Evolutionary conservation across 192 early-diverging fungal species (phyloP).

Genomic region (Umbelopsis sp.): DNA sequence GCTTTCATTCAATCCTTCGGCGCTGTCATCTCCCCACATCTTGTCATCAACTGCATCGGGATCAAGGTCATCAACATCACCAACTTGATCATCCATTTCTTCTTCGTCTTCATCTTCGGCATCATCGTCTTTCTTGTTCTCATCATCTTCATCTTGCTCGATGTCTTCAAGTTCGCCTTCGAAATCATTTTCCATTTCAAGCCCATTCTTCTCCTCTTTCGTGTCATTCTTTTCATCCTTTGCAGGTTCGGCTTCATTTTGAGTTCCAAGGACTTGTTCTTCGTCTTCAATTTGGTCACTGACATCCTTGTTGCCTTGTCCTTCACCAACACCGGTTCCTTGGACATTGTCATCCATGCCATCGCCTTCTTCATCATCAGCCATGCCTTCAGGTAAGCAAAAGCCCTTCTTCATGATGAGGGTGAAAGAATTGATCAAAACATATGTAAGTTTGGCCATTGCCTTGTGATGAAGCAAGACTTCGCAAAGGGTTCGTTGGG

Average conservation of each 20-base stretch:
- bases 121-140: slow-evolving; percentile 57
- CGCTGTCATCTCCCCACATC: slow-evolving; percentile 91
- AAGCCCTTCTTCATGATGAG: slow-evolving; percentile 83
- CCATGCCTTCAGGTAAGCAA: slow-evolving; percentile 74
- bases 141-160: slow-evolving; percentile 64
- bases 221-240: slow-evolving; percentile 60
- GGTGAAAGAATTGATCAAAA: slow-evolving; percentile 70
- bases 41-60: slow-evolving; percentile 94
- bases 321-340: slow-evolving; percentile 92
- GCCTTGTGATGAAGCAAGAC: slow-evolving; percentile 67
- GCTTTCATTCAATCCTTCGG: slow-evolving; percentile 57
- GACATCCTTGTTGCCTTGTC: slow-evolving; percentile 92
- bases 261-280: slow-evolving; percentile 90
- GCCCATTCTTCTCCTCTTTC: slow-evolving; percentile 81
- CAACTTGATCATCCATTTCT: slow-evolving; percentile 87
- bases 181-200: slow-evolving; percentile 98
- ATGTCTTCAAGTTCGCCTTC: slow-evolving; percentile 89
- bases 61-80: slow-evolving; percentile 85
- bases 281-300: slow-evolving; percentile 97
- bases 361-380: slow-evolving; percentile 61
- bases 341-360: slow-evolving; percentile 57
- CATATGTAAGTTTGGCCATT: slow-evolving; percentile 69
- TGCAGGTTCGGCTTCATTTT: slow-evolving; percentile 62
- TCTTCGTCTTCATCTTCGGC: slow-evolving; percentile 76
- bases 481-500: slow-evolving; percentile 57